Evolutionary conservation across 805 yeast species (phyloP).

Genomic region (Ogataea philodendri): DNA sequence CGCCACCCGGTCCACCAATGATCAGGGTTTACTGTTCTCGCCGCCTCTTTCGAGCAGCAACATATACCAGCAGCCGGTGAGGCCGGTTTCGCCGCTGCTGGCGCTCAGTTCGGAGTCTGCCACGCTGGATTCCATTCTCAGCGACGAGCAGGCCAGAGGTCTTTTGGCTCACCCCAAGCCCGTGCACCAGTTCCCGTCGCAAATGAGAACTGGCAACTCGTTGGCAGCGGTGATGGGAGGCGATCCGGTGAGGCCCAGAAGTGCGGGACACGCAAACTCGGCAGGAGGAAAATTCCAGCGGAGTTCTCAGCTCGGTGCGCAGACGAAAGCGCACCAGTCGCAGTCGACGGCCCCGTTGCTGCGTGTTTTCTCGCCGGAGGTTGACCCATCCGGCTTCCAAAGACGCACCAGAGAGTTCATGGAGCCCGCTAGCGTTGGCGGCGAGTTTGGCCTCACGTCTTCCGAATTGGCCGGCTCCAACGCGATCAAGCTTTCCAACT

Average conservation of each 20-base stretch:
- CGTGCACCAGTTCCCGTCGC: slow-evolving; percentile 12
- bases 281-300: slow-evolving; percentile 11
- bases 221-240: slow-evolving; percentile 6
- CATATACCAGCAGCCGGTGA: slow-evolving; percentile 25
- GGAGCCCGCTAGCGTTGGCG: slow-evolving; percentile 11
- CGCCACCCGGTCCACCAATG: slow-evolving; percentile 14
- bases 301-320: slow-evolving; percentile 14
- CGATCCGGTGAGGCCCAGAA: slow-evolving; percentile 39
- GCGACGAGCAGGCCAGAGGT: slow-evolving; percentile 18
- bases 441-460: slow-evolving; percentile 17
- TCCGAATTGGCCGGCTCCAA: slow-evolving; percentile 28
- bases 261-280: slow-evolving; percentile 42
- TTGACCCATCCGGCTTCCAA: slow-evolving; percentile 23
- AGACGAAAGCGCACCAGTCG: slow-evolving; percentile 11
- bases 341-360: slow-evolving; percentile 18
- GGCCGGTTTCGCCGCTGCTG: slow-evolving; percentile 35
- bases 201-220: slow-evolving; percentile 11
- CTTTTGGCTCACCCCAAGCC: slow-evolving; percentile 17
- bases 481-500: slow-evolving; percentile 30
- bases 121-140: slow-evolving; percentile 40
- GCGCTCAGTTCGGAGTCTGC: slow-evolving; percentile 36
- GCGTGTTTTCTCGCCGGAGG: slow-evolving; percentile 32
- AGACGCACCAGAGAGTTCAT: slow-evolving; percentile 22
- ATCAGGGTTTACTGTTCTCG: slow-evolving; percentile 21
- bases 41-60: slow-evolving; percentile 27